Conservation (phyloP, 2,329 filamentous ascomycete genomes). For the Colletotrichum tofieldiae region DNA sequence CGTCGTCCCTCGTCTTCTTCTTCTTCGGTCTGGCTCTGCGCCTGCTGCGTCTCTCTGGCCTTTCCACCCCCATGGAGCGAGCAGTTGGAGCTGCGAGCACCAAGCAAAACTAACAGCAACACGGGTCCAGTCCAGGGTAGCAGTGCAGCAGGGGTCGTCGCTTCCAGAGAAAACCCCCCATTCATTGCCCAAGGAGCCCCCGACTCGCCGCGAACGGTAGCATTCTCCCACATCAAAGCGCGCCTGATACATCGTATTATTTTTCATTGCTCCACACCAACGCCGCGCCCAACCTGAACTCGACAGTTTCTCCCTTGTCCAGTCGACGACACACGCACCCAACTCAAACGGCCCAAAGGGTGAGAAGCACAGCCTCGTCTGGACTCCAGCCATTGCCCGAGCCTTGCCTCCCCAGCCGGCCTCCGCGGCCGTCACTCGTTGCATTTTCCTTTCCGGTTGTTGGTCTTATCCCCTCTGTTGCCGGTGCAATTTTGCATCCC, state of each 20-base stretch:
- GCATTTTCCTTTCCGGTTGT: background rate
- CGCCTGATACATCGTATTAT: slow-evolving; percentile 42
- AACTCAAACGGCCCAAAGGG: background rate
- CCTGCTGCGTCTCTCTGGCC: slow-evolving; percentile 7
- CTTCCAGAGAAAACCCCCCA: slow-evolving; percentile 11
- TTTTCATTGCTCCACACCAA: slow-evolving; percentile 39
- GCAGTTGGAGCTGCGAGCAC: slow-evolving; percentile 25
- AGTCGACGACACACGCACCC: slow-evolving; percentile 11
- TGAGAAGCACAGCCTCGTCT: slow-evolving; percentile 40
- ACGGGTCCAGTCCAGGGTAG: slow-evolving; percentile 24
- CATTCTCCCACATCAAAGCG: slow-evolving; percentile 41
- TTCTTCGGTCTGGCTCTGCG: slow-evolving; percentile 6
- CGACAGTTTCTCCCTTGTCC: slow-evolving; percentile 26
- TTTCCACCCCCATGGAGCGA: slow-evolving; percentile 24
- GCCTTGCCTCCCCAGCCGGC: slow-evolving; percentile 26
- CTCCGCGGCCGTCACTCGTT: slow-evolving; percentile 29
- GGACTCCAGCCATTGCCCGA: slow-evolving; percentile 23
- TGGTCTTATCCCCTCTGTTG: slow-evolving; percentile 8
- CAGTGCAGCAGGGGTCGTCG: slow-evolving; percentile 35
- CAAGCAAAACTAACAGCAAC: slow-evolving; percentile 15
- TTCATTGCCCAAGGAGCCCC: slow-evolving; percentile 27
- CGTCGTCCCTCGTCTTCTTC: slow-evolving; percentile 28
- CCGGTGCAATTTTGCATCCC: slow-evolving; percentile 31
- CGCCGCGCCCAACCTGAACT: slow-evolving; percentile 27
- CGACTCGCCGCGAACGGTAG: slow-evolving; percentile 37